Conservation (phyloP, 805 yeast species). For the Spathaspora sp. region DNA sequence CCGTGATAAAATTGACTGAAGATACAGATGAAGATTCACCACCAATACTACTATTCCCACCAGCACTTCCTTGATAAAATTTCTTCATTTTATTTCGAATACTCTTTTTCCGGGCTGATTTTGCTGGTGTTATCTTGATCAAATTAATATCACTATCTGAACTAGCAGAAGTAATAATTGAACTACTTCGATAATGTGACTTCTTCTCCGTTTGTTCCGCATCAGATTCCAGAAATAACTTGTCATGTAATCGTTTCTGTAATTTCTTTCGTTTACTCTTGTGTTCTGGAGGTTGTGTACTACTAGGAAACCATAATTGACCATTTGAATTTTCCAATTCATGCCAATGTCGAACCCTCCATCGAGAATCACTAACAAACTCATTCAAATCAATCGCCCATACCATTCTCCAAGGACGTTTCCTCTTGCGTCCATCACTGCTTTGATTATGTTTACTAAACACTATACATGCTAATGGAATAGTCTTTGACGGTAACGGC, state of each 20-base stretch:
- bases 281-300: not conserved
- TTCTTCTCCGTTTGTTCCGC: not conserved
- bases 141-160: constrained; percentile 5
- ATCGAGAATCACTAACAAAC: constrained; percentile 49
- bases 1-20: not conserved
- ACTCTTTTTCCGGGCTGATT: constrained; percentile 1
- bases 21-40: constrained; percentile 1
- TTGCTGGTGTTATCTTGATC: constrained; percentile 4
- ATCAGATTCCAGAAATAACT: constrained; percentile 19
- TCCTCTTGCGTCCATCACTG: not conserved
- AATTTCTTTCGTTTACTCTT: constrained; percentile 2
- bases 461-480: constrained; percentile 64
- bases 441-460: constrained; percentile 40
- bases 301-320: constrained; percentile 49
- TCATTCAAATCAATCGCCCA: constrained; percentile 71
- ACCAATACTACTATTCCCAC: not conserved
- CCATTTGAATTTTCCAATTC: constrained; percentile 46
- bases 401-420: constrained; percentile 36
- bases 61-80: constrained; percentile 2
- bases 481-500: constrained; percentile 39
- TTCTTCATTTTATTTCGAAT: constrained; percentile 4
- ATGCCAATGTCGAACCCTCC: constrained; percentile 56
- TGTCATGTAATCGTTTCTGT: constrained; percentile 27
- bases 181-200: not conserved
- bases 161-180: not conserved